Percentiles rank a stretch among this genome's conserved stretches.
Evolutionary conservation across 2,329 filamentous ascomycete genomes (phyloP).

Genomic region (Apiospora malaysiana): DNA sequence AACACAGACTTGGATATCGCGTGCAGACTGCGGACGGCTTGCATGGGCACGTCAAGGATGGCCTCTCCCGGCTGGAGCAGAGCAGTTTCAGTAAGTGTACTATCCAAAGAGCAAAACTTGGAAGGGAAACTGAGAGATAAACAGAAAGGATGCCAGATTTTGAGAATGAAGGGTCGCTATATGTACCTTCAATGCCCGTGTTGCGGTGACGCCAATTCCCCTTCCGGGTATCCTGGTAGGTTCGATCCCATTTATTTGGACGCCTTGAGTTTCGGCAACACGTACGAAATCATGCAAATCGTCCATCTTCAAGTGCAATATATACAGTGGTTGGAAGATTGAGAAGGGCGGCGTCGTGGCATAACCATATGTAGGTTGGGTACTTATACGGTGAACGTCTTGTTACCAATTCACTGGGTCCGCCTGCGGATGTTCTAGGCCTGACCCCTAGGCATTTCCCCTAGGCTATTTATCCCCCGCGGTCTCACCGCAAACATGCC

Average conservation of each 20-base stretch:
- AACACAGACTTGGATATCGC: conserved; percentile 13
- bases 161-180: not conserved
- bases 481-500: conserved; percentile 5
- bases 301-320: not conserved
- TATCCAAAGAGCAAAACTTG: not conserved
- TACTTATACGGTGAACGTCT: not conserved
- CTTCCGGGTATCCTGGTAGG: conserved; percentile 4
- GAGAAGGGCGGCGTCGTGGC: not conserved
- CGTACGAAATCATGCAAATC: not conserved
- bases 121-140: not conserved
- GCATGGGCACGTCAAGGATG: conserved; percentile 21
- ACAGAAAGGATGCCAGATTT: not conserved
- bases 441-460: not conserved
- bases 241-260: conserved; percentile 12
- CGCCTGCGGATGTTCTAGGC: conserved; percentile 1
- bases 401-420: not conserved
- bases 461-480: no score
- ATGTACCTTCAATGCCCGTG: conserved; percentile 18
- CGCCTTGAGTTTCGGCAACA: not conserved
- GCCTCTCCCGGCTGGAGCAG: conserved; percentile 13
- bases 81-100: not conserved
- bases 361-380: not conserved
- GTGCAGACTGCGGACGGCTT: conserved; percentile 19
- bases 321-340: not conserved
- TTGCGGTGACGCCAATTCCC: conserved; percentile 18